Percentiles rank a stretch among this genome's conserved stretches.
Conservation (phyloP, 805 yeast genomes). For the Middelhovenomyces tepae region DNA sequence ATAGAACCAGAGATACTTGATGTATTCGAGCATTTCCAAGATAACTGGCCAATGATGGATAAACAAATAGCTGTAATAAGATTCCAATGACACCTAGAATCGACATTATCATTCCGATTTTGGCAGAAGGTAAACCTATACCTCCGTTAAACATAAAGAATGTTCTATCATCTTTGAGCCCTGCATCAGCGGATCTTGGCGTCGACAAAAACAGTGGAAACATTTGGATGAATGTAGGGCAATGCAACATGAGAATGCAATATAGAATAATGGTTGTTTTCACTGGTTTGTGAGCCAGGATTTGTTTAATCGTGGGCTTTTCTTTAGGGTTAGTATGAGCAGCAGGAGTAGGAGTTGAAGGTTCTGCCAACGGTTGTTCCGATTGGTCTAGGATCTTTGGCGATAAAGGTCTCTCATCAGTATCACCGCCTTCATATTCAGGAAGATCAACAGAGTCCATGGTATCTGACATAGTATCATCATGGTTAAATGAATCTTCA, state of each 20-base stretch:
- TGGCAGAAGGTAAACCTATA: constrained; percentile 38
- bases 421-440: constrained; percentile 3
- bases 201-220: constrained; percentile 46
- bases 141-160: constrained; percentile 43
- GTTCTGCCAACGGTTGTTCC: too few relatives aligned
- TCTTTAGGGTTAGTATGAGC: too few relatives aligned
- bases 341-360: too few relatives aligned
- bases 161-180: constrained; percentile 20
- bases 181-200: constrained; percentile 14
- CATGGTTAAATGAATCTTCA: constrained; percentile 1
- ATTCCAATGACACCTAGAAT: constrained; percentile 47
- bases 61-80: constrained; percentile 38
- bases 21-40: constrained; percentile 38
- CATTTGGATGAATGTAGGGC: constrained; percentile 43
- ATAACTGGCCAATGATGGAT: constrained; percentile 42
- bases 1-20: constrained; percentile 33
- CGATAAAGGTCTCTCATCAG: constrained; percentile 9
- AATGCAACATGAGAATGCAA: constrained; percentile 35
- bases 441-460: too few relatives aligned
- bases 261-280: constrained; percentile 16
- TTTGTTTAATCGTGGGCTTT: too few relatives aligned
- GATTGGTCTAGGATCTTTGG: too few relatives aligned
- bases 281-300: too few relatives aligned
- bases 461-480: constrained; percentile 5
- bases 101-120: constrained; percentile 43